A percentile compares a stretch with the other conserved stretches of the same genome.
phyloP scores from a whole-genome alignment of 345 rosid genomes.

The Physaria fendleri region DNA sequence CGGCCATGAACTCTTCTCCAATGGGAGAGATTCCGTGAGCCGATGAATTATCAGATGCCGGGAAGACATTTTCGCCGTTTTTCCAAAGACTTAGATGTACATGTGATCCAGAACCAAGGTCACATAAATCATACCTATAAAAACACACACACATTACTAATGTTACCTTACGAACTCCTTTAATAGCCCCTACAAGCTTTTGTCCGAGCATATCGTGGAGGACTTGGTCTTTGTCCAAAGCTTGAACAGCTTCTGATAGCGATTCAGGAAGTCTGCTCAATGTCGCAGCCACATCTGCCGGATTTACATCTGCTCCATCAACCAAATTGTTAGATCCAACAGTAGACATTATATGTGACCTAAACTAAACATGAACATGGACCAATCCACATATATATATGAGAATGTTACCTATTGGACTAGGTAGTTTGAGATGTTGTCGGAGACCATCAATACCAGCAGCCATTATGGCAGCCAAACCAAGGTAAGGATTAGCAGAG shows the following conservation, averaged over 20 bases:
- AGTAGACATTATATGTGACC: not conserved
- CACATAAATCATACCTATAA: slow-evolving; percentile 68
- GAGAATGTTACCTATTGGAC: slow-evolving; percentile 55
- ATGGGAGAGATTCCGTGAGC: slow-evolving; percentile 65
- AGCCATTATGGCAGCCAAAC: slow-evolving; percentile 67
- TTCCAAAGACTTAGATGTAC: slow-evolving; percentile 83
- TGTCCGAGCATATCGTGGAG: slow-evolving; percentile 60
- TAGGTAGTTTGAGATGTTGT: slow-evolving; percentile 59
- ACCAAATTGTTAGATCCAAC: not conserved
- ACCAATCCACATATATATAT: not conserved
- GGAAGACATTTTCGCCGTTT: slow-evolving; percentile 73
- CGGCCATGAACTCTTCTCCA: slow-evolving; percentile 88
- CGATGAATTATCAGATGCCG: slow-evolving; percentile 55
- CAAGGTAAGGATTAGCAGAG: slow-evolving; percentile 80
- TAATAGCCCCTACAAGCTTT: slow-evolving; percentile 66
- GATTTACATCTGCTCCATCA: slow-evolving; percentile 51
- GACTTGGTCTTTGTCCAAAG: slow-evolving; percentile 48
- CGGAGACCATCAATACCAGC: slow-evolving; percentile 93
- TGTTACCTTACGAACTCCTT: slow-evolving; percentile 80
- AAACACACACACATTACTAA: not conserved
- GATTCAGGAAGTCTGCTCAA: slow-evolving; percentile 63
- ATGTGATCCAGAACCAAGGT: slow-evolving; percentile 92
- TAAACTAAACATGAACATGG: not conserved
- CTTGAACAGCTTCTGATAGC: slow-evolving; percentile 66
- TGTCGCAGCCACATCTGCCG: slow-evolving; percentile 43